Evolutionary conservation across 23 red algal species (phyloP), one percentile per base, ranked within the genome.

Genomic region (Chondrus crispus): DNA sequence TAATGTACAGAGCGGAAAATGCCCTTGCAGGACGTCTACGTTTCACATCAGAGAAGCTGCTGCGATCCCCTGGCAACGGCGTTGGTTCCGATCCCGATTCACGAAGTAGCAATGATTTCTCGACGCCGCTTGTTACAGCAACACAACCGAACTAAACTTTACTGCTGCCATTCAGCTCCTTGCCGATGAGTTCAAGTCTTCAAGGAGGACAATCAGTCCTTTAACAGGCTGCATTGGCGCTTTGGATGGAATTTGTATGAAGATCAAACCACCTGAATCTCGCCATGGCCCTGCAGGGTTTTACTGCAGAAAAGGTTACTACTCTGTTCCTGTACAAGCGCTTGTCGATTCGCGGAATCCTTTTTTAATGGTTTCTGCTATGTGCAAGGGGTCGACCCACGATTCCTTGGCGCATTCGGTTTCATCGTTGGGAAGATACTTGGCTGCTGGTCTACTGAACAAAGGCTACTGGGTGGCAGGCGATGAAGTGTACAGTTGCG

Each of bases 301-400:
- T 20, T 77, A 6, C 40, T 78, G 72, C n/a, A 42, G 72, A 3
- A 77, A 77, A 48, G 72, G 72, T 9, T 77, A 77, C 30, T 77
- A 77, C 26, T 77, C 72, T 4, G 44, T 77, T 3, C 72, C 72
- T 5, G 40, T 77, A 13, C 72, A 77, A 48, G 72, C 72, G 3
- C 4, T 77, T 2, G 72, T 77, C 11, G 72, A 77, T 20, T 47
- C 72, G 4, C 52, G 44, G 38, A 50, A 77, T 48, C 38, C 5
- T 10, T 77, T 43, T 77, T 12, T 77, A 11, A 19, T 50, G n/a
- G 42, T 77, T 2, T 77, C 72, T 3, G 42, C 52, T 2, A 13
- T 42, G 33, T 77, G 72, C 30, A 47, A 26, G 11, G 72, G 72
- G 13, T 77, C 72, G 3, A 77, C 72, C 12, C 40, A 77, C 30